Conservation (phyloP, 2,329 filamentous ascomycete species). For the Aureobasidium uvarum region DNA sequence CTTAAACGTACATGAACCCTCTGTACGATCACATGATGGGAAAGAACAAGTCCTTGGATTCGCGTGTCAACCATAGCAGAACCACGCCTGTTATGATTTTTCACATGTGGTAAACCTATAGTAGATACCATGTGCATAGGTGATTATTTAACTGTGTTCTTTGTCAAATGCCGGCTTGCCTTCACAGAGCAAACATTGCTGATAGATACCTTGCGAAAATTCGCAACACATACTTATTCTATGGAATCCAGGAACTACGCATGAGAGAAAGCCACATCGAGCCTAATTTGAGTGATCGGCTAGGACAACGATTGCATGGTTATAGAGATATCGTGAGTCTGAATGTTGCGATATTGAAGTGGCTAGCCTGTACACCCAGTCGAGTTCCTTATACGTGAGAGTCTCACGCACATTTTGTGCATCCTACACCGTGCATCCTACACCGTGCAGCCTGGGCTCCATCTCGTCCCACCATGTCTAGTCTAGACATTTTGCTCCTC, state of each 20-base stretch:
- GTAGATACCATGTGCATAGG: conserved; percentile 1
- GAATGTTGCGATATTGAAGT: not conserved
- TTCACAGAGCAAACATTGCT: not conserved
- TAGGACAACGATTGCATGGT: not conserved
- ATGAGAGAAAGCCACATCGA: conserved; percentile 2
- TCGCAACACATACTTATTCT: not conserved
- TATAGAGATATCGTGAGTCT: conserved; percentile 6
- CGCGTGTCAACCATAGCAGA: not conserved
- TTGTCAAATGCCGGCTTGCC: not conserved
- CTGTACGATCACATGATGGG: not conserved
- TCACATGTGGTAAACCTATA: not conserved
- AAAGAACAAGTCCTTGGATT: no score
- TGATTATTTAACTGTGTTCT: not conserved
- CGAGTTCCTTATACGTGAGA: not conserved
- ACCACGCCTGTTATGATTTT: not conserved
- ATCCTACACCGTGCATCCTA: no score
- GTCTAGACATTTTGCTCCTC: conserved; percentile 19
- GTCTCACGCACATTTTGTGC: conserved; percentile 16
- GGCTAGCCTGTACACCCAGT: conserved; percentile 7
- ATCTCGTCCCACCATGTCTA: conserved; percentile 13
- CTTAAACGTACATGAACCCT: not conserved
- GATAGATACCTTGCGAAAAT: not conserved
- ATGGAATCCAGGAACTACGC: not conserved
- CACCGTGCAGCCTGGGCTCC: conserved; percentile 7
- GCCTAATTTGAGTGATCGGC: not conserved